Conservation (phyloP, 2,329 filamentous ascomycete species). For the Ophiobolus disseminans region DNA sequence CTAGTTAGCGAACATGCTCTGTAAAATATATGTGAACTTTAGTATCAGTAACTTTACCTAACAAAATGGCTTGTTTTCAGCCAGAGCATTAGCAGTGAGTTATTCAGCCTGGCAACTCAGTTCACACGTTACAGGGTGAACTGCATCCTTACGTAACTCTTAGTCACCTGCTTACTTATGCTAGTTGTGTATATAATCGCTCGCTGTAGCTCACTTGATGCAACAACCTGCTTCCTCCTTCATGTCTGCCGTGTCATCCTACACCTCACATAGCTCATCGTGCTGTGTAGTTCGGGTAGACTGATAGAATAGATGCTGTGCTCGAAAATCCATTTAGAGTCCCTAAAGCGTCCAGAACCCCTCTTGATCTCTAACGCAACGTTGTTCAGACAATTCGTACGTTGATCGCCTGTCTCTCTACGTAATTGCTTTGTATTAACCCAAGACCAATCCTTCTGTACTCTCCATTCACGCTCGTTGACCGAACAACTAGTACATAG, state of each 20-base stretch:
- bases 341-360: not conserved
- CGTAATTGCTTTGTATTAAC: slow-evolving; percentile 4
- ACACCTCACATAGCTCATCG: too few species aligned
- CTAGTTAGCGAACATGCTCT: too few species aligned
- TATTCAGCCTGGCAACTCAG: too few species aligned
- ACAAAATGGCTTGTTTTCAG: too few species aligned
- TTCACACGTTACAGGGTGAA: too few species aligned
- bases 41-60: too few species aligned
- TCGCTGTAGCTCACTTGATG: not conserved
- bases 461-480: slow-evolving; percentile 4
- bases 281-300: too few species aligned
- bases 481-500: slow-evolving; percentile 10
- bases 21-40: too few species aligned
- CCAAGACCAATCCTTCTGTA: slow-evolving; percentile 16
- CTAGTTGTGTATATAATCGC: not conserved
- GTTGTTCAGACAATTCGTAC: slow-evolving; percentile 10
- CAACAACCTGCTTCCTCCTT: not conserved
- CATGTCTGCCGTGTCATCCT: not conserved
- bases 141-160: too few species aligned
- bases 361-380: not conserved
- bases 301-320: not conserved
- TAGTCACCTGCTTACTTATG: too few species aligned
- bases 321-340: not conserved
- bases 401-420: slow-evolving; percentile 2
- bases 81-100: too few species aligned